Evolutionary conservation across 1,284 basidiomycete species (phyloP).

Genomic region (Moesziomyces sp.): DNA sequence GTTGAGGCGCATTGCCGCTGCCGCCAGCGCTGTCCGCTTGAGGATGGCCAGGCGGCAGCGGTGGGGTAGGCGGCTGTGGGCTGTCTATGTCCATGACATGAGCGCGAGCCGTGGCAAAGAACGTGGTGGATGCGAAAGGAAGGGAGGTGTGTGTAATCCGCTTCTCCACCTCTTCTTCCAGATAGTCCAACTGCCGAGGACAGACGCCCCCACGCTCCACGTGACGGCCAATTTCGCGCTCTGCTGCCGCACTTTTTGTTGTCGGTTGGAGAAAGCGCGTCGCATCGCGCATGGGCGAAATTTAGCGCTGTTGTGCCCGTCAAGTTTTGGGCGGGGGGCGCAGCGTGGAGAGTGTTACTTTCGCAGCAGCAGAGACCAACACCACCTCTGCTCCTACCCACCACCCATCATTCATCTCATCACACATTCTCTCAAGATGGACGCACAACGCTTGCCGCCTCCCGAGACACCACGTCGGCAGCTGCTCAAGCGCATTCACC

Average conservation of each 20-base stretch:
- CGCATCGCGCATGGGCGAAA: no score
- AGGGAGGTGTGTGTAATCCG: not conserved
- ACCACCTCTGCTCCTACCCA: not conserved
- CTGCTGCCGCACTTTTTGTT: conserved; percentile 2
- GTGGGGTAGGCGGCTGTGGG: not conserved
- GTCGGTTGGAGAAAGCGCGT: no score
- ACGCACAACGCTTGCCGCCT: conserved; percentile 26
- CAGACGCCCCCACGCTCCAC: conserved; percentile 19
- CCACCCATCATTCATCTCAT: not conserved
- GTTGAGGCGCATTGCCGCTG: not conserved
- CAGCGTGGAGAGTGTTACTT: no score
- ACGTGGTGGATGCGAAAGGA: not conserved
- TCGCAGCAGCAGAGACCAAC: no score
- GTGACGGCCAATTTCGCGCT: conserved; percentile 13
- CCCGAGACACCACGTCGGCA: conserved; percentile 49
- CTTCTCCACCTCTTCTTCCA: no score
- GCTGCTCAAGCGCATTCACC: conserved; percentile 51
- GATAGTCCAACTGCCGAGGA: no score
- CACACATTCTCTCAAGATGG: conserved; percentile 12
- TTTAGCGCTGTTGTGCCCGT: no score
- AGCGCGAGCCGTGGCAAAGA: not conserved
- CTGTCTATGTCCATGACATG: conserved; percentile 29
- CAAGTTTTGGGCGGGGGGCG: no score
- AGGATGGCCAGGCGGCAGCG: not conserved
- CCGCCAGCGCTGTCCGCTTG: not conserved